These are phyloP conservation scores for Mycena polygramma DNA, from an alignment of 768 basidiomycete genomes.

Conservation along the genomic window DNA sequence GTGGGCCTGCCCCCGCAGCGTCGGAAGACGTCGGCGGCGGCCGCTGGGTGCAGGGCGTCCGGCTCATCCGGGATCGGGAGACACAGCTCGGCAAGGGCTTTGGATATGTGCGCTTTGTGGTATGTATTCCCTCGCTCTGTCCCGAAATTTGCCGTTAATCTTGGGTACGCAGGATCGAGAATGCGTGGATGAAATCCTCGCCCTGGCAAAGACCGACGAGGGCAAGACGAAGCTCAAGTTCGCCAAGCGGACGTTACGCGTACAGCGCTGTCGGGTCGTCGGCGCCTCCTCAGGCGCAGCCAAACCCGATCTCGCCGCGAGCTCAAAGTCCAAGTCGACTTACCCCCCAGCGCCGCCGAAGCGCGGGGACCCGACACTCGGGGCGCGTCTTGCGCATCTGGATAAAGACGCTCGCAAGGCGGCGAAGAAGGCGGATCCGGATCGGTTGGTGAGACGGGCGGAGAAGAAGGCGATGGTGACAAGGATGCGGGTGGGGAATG, in stretches of 20 bases:
- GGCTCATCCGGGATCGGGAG: conserved; percentile 89
- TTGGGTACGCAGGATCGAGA: conserved; percentile 75
- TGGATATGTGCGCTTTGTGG: conserved; percentile 90
- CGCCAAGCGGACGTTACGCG: conserved; percentile 91
- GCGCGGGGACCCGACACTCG: conserved; percentile 89
- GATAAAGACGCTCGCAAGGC: conserved; percentile 90
- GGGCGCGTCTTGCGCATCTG: conserved; percentile 80
- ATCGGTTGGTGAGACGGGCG: conserved; percentile 84
- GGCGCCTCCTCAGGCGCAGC: conserved; percentile 54
- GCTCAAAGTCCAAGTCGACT: conserved; percentile 24
- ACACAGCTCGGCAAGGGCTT: conserved; percentile 97
- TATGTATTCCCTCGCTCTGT: conserved; percentile 53
- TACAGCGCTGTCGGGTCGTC: conserved; percentile 90
- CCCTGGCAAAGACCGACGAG: conserved; percentile 67
- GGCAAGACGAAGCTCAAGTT: conserved; percentile 77
- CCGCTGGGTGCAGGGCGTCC: conserved; percentile 85
- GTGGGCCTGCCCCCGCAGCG: conserved; percentile 63
- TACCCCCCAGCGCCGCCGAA: conserved; percentile 48
- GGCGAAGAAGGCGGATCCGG: conserved; percentile 82
- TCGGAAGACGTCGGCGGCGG: conserved; percentile 43
- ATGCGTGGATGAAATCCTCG: conserved; percentile 93
- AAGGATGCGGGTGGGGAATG: conserved; percentile 48
- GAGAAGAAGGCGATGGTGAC: conserved; percentile 90
- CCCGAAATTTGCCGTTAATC: conserved; percentile 4
- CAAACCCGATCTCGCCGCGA: conserved; percentile 39